Evolutionary conservation across 2,329 filamentous ascomycete species (phyloP), one percentile per base, ranked within the genome.

Genomic region (Penicillium sclerotigenum): DNA sequence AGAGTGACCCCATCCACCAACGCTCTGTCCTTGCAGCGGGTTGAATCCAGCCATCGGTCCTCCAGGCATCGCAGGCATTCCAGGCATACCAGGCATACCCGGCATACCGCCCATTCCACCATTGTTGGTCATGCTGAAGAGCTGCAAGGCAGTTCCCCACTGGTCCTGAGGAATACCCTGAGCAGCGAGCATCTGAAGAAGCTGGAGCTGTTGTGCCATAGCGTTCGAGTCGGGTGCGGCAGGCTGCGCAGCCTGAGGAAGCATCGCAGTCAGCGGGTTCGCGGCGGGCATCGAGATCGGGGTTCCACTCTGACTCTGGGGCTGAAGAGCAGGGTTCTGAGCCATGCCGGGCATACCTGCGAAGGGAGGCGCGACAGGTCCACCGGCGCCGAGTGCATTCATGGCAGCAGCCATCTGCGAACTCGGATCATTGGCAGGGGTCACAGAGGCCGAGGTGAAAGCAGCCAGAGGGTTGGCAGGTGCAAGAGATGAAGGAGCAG

Each of bases 131-230:
- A 72, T 69, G 57, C 67, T 79, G 57, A 83, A 75, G 49, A 82
- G 77, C 64, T 80, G 75, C 33, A 84, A 67, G n/a, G 82, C 79
- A 3, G 81, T 79, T 7, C 73, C 85, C 75, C 90, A 91, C 73
- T 92, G 87, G 59, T 94, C 90, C 73, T 89, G 81, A 3, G 89
- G 83, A 26, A 94, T 80, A 46, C 90, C 90, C 72, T 90, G 87
- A 33, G 88, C 85, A 56, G 87, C 82, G 53, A 95, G 80, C 11
- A 88, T 81, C 74, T 91, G 89, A 65, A 95, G 83, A 60, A 94
- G 76, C 71, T 88, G 79, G 53, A 92, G 79, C 68, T 91, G 88
- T 70, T 89, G 70, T 37, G 89, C 85, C 55, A 88, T 77, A 60
- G 82, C 84, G 62, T 79, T 77, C 51, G 76, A 73, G 51, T 66